These are phyloP conservation scores for Cutaneotrichosporon cavernicola DNA, from an alignment of 1,284 basidiomycete species.

Conservation along the genomic window DNA sequence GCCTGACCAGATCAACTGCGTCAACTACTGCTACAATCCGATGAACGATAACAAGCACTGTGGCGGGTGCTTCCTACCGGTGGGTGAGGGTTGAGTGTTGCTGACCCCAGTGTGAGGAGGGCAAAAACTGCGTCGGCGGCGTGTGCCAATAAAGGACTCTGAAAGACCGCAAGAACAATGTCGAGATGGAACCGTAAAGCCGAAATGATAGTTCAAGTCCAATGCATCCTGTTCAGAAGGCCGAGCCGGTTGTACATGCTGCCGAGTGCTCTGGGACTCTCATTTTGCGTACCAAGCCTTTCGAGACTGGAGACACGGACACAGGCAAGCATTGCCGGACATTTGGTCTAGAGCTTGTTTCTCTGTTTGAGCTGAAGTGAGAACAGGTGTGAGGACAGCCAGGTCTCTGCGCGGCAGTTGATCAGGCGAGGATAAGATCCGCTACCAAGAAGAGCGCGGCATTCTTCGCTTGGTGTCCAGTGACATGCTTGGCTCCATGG, in stretches of 20 bases:
- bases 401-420: no score
- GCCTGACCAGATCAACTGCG: neutral
- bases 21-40: neutral
- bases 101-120: neutral
- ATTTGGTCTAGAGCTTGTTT: no score
- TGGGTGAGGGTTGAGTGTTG: neutral
- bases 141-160: neutral
- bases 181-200: neutral
- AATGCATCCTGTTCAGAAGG: neutral
- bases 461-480: no score
- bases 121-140: neutral
- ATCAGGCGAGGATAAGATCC: no score
- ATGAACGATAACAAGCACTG: neutral
- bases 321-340: no score
- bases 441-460: no score
- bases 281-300: neutral
- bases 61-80: neutral
- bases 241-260: neutral
- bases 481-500: no score
- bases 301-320: neutral
- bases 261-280: neutral
- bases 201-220: neutral
- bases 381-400: no score
- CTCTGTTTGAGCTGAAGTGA: neutral
- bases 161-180: conserved; percentile 1